Conservation (phyloP, 2,329 filamentous ascomycete species). For the Alternaria viburni region DNA sequence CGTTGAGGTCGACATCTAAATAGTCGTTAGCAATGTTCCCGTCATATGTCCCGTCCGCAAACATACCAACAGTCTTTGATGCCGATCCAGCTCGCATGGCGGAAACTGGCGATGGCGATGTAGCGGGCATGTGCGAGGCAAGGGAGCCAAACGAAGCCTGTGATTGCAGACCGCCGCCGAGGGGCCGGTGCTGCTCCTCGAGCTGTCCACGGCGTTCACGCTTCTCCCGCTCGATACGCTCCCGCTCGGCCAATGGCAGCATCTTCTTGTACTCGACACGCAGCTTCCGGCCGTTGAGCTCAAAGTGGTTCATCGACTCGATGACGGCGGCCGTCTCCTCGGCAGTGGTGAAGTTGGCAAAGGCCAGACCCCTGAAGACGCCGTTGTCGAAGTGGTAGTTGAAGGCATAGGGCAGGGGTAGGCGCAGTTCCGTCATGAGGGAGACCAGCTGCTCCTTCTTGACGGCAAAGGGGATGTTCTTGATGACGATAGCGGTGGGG, state of each 20-base stretch:
- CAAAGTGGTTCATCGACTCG: conserved; percentile 91
- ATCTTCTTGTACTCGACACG: conserved; percentile 99
- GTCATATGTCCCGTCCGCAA: not conserved
- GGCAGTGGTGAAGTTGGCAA: conserved; percentile 96
- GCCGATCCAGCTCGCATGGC: conserved; percentile 55
- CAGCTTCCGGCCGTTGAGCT: conserved; percentile 91
- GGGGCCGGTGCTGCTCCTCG: conserved; percentile 91
- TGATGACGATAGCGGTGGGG: conserved; percentile 97
- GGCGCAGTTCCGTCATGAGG: conserved; percentile 91
- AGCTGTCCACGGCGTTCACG: conserved; percentile 93
- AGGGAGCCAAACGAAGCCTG: conserved; percentile 88
- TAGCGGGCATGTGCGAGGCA: conserved; percentile 66
- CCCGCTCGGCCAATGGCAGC: conserved; percentile 91
- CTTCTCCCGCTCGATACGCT: conserved; percentile 97
- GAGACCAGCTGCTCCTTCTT: conserved; percentile 94
- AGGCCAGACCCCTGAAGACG: conserved; percentile 92
- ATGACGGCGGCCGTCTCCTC: conserved; percentile 94
- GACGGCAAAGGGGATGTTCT: conserved; percentile 98
- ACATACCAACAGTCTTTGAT: conserved; percentile 52
- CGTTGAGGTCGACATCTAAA: conserved; percentile 84
- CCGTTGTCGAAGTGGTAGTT: conserved; percentile 99
- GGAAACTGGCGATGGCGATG: conserved; percentile 72
- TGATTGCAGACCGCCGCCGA: conserved; percentile 72
- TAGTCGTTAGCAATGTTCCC: conserved; percentile 18
- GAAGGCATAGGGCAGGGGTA: conserved; percentile 96